A percentile compares a stretch with the other conserved stretches of the same genome.
Conservation (phyloP, 2,329 filamentous ascomycete genomes). For the Shiraia bambusicola region DNA sequence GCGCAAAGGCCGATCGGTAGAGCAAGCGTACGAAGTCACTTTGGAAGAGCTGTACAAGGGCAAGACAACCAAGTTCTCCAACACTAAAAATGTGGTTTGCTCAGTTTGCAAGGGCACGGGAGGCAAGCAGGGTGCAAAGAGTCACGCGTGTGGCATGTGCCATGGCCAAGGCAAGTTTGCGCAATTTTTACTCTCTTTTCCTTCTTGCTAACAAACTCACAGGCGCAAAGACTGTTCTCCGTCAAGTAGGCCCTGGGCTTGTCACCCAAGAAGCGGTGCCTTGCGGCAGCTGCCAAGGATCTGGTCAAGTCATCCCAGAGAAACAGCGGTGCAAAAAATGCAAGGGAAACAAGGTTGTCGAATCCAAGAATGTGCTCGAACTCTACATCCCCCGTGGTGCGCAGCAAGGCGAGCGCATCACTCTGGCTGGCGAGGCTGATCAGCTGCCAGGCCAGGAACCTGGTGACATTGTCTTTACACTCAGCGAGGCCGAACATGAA, state of each 20-base stretch:
- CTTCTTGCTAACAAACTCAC: conserved; percentile 16
- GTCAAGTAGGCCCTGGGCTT: conserved; percentile 81
- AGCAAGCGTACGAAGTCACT: conserved; percentile 86
- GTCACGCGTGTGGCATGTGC: conserved; percentile 79
- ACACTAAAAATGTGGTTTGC: conserved; percentile 92
- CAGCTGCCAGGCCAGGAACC: conserved; percentile 86
- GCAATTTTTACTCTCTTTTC: not conserved
- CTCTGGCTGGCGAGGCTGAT: conserved; percentile 90
- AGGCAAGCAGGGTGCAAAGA: conserved; percentile 88
- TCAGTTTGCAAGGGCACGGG: conserved; percentile 83
- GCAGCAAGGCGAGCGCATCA: conserved; percentile 80
- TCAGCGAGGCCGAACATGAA: conserved; percentile 79
- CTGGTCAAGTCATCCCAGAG: conserved; percentile 86
- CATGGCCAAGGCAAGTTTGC: conserved; percentile 65
- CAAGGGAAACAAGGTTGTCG: conserved; percentile 84
- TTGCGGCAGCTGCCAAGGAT: conserved; percentile 81
- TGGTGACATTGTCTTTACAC: conserved; percentile 88
- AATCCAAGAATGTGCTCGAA: conserved; percentile 91
- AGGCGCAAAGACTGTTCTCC: conserved; percentile 73
- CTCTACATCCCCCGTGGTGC: conserved; percentile 90
- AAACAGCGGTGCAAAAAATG: conserved; percentile 99
- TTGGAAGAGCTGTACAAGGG: conserved; percentile 97
- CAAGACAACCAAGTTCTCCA: conserved; percentile 95
- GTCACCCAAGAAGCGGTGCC: conserved; percentile 76
- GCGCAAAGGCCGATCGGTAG: conserved; percentile 76